These are phyloP conservation scores for Phoenix dactylifera DNA, from an alignment of 176 grass and related monocot species.

Conservation along the genomic window DNA sequence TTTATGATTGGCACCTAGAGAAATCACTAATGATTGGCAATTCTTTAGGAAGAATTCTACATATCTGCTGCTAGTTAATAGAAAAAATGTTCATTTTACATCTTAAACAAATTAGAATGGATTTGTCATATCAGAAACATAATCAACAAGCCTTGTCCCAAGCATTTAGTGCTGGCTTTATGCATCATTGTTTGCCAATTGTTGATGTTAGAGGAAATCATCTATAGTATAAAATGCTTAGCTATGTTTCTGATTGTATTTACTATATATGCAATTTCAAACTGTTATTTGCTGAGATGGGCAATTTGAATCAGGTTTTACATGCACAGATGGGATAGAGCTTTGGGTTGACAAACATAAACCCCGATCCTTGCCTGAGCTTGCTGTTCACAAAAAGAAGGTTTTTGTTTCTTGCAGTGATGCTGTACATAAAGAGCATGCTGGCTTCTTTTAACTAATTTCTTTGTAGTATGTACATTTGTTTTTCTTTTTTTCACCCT, in stretches of 20 bases:
- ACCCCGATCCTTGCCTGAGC: slow-evolving; percentile 53
- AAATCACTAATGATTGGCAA: no score
- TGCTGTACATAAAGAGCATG: background rate
- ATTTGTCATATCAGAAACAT: no score
- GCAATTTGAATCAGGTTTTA: slow-evolving; percentile 58
- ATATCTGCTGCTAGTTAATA: no score
- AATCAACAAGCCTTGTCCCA: no score
- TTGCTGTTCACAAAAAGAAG: slow-evolving; percentile 82
- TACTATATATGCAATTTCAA: no score
- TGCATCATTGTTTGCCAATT: background rate
- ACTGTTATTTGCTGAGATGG: slow-evolving; percentile 34
- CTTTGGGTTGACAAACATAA: slow-evolving; percentile 93
- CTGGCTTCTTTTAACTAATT: background rate
- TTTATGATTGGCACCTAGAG: no score
- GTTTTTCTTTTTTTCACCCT: no score
- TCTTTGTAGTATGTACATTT: background rate
- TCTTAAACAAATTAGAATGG: background rate
- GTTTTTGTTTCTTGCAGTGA: slow-evolving; percentile 1
- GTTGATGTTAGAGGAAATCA: no score
- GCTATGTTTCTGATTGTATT: no score
- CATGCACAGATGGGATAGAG: slow-evolving; percentile 35
- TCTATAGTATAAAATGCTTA: no score
- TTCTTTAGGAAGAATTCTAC: no score
- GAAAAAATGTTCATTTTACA: no score
- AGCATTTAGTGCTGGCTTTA: background rate